phyloP scores from a whole-genome alignment of 805 yeast genomes.

The Saturnispora quitensis region DNA sequence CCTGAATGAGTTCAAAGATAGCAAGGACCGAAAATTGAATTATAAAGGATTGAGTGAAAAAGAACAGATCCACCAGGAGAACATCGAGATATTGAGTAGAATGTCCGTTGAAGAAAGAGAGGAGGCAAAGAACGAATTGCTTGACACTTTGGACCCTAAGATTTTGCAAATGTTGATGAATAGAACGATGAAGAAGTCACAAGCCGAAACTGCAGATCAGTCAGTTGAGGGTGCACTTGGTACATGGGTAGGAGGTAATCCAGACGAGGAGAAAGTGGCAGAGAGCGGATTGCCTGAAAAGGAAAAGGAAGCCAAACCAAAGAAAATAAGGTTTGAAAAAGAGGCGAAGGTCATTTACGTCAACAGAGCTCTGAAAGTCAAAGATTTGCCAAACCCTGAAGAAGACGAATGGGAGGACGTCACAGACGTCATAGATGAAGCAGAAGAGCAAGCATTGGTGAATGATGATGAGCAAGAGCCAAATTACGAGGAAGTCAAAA shows the following conservation, averaged over 20 bases:
- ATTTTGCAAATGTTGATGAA: slow-evolving; percentile 49
- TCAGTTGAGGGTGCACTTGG: slow-evolving; percentile 27
- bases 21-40: slow-evolving; percentile 12
- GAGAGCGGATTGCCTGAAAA: slow-evolving; percentile 12
- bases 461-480: slow-evolving; percentile 30
- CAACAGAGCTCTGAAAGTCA: slow-evolving; percentile 10
- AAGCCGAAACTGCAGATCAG: slow-evolving; percentile 17
- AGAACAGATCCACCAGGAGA: slow-evolving; percentile 70
- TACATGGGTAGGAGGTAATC: slow-evolving; percentile 29
- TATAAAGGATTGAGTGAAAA: slow-evolving; percentile 42
- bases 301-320: slow-evolving; percentile 10
- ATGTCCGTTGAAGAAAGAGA: slow-evolving; percentile 63
- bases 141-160: slow-evolving; percentile 60
- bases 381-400: background rate
- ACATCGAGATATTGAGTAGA: slow-evolving; percentile 46
- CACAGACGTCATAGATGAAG: slow-evolving; percentile 40
- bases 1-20: slow-evolving; percentile 12
- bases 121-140: slow-evolving; percentile 55
- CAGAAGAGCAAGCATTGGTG: background rate
- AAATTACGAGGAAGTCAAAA: slow-evolving; percentile 33
- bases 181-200: slow-evolving; percentile 42
- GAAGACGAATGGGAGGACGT: slow-evolving; percentile 42
- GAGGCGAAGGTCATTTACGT: slow-evolving; percentile 27
- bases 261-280: slow-evolving; percentile 19
- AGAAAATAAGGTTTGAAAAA: slow-evolving; percentile 24